A percentile compares a stretch with the other conserved stretches of the same genome.
Evolutionary conservation across 2,329 filamentous ascomycete genomes (phyloP).

Genomic region (Uncinocarpus reesii): DNA sequence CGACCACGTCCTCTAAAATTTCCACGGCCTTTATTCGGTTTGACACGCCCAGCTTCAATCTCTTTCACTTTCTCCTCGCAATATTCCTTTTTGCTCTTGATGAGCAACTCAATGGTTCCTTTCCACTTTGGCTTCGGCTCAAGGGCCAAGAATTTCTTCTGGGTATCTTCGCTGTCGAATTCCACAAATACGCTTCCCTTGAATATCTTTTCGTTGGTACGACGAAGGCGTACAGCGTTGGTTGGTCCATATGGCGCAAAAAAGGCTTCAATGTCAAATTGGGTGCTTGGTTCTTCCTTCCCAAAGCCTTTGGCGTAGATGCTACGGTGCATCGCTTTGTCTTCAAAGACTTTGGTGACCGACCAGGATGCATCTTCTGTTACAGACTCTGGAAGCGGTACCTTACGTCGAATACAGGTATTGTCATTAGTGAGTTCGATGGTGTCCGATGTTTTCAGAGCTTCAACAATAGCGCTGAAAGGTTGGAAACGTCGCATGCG

Average conservation of each 20-base stretch:
- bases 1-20: conserved; percentile 37
- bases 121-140: conserved; percentile 79
- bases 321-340: conserved; percentile 59
- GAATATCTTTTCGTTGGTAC: conserved; percentile 61
- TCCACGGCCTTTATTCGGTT: conserved; percentile 44
- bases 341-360: conserved; percentile 47
- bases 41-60: conserved; percentile 59
- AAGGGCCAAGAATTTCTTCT: conserved; percentile 67
- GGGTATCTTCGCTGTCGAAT: conserved; percentile 67
- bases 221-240: conserved; percentile 77
- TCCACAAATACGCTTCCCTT: conserved; percentile 97
- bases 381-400: conserved; percentile 48
- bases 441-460: conserved; percentile 64
- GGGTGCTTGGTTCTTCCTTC: conserved; percentile 67
- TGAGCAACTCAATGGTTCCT: conserved; percentile 57
- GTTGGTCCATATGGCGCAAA: conserved; percentile 71
- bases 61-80: conserved; percentile 64
- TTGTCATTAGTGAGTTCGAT: conserved; percentile 66
- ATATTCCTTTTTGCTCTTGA: conserved; percentile 84
- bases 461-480: conserved; percentile 69
- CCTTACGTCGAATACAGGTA: conserved; percentile 65
- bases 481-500: conserved; percentile 94
- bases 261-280: conserved; percentile 90
- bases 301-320: conserved; percentile 95
- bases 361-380: conserved; percentile 46